Evolutionary conservation across 805 yeast genomes (phyloP).

Genomic region (Blastobotrys muscicola): DNA sequence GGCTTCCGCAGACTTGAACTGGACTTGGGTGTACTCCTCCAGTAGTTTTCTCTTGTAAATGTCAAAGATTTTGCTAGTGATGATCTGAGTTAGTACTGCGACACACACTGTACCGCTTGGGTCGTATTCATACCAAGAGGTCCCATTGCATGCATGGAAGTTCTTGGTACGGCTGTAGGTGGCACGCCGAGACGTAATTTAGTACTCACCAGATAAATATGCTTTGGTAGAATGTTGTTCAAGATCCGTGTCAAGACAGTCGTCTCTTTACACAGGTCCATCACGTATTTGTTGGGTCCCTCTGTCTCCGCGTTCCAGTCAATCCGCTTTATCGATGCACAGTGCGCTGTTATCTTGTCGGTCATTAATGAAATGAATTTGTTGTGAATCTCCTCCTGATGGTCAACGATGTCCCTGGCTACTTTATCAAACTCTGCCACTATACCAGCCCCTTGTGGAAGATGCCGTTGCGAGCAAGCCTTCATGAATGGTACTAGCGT

Average conservation of each 20-base stretch:
- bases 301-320: constrained; percentile 43
- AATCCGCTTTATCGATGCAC: constrained; percentile 36
- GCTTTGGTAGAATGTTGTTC: constrained; percentile 45
- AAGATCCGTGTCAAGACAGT: constrained; percentile 53
- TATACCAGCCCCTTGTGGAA: constrained; percentile 15
- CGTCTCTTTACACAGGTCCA: constrained; percentile 54
- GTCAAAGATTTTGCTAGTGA: constrained; percentile 33
- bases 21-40: constrained; percentile 40
- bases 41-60: constrained; percentile 48
- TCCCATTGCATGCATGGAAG: too few species aligned
- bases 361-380: constrained; percentile 64
- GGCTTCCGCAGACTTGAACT: constrained; percentile 18
- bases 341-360: constrained; percentile 48
- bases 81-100: constrained; percentile 10
- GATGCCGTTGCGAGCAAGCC: constrained; percentile 25
- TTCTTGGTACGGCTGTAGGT: too few species aligned
- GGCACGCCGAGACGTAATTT: not conserved
- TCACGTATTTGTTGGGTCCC: constrained; percentile 55
- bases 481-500: constrained; percentile 30
- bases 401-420: constrained; percentile 41
- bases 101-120: too few species aligned
- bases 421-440: constrained; percentile 31
- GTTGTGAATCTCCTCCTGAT: constrained; percentile 50
- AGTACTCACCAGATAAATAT: constrained; percentile 31
- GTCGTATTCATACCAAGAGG: not conserved